A percentile compares a stretch with the other conserved stretches of the same genome.
Evolutionary conservation across 768 basidiomycete genomes (phyloP).

Genomic region (Fistulinella prunicolor): DNA sequence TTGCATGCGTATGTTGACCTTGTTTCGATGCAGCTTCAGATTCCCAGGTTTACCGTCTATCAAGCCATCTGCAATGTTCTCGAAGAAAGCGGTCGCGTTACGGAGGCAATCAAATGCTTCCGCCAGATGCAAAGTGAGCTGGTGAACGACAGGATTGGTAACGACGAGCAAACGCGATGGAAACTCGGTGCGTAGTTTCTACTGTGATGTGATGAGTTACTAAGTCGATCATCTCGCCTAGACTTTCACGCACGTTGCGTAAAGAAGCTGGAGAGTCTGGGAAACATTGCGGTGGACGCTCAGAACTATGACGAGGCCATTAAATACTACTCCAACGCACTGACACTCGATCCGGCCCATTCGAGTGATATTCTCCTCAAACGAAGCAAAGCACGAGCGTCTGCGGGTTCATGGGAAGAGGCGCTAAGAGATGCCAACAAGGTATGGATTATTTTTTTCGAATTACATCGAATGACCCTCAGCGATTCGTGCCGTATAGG

Average conservation of each 20-base stretch:
- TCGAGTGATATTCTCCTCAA: background rate
- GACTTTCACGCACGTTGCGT: constrained; percentile 3
- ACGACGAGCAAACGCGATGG: background rate
- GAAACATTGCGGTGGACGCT: background rate
- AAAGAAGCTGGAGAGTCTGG: background rate
- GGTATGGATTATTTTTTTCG: background rate
- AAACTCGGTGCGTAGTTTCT: no score
- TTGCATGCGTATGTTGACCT: background rate
- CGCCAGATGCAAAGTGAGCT: background rate
- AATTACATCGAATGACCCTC: no score
- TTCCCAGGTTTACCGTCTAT: background rate
- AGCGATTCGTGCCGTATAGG: background rate
- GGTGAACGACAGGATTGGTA: background rate
- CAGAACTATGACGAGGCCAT: background rate
- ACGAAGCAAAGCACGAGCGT: background rate
- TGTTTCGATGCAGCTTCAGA: background rate
- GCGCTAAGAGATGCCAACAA: constrained; percentile 3
- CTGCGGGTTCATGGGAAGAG: background rate
- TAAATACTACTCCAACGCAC: background rate
- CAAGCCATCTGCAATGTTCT: background rate
- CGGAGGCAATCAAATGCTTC: background rate
- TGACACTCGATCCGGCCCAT: background rate
- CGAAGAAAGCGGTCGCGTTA: background rate
- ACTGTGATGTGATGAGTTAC: no score
- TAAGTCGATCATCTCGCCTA: background rate